Percentiles rank a stretch among this genome's conserved stretches.
Evolutionary conservation across 805 yeast genomes (phyloP).

Genomic region (Saturnispora zaruensis): DNA sequence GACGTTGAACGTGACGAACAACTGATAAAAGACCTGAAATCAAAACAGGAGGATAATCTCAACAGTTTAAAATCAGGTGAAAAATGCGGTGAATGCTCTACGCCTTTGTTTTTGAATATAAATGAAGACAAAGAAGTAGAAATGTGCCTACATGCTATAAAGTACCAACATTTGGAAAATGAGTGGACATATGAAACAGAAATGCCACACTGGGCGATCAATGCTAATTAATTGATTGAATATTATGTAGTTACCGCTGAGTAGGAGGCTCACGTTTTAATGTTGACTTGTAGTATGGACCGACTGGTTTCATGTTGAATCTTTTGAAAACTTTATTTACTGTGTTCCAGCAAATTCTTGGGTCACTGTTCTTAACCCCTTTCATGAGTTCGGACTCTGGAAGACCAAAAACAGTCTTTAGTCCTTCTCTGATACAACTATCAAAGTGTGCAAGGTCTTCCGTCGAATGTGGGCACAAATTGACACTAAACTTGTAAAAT

Average conservation of each 20-base stretch:
- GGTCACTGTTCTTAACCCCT: slow-evolving; percentile 10
- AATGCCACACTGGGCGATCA: slow-evolving; percentile 41
- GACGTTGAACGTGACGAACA: background rate
- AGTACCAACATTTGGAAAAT: slow-evolving; percentile 27
- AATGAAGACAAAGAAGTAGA: slow-evolving; percentile 25
- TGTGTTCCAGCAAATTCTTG: slow-evolving; percentile 17
- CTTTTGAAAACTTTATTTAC: slow-evolving; percentile 10
- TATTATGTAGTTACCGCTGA: background rate
- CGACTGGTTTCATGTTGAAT: slow-evolving; percentile 2
- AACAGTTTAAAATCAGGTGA: slow-evolving; percentile 9
- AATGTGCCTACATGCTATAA: slow-evolving; percentile 42
- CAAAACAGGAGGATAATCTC: slow-evolving; percentile 1
- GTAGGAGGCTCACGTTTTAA: background rate
- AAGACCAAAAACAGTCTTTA: slow-evolving; percentile 14
- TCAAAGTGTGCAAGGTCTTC: slow-evolving; percentile 14
- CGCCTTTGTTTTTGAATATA: slow-evolving; percentile 26
- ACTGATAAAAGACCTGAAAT: background rate
- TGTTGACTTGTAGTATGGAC: background rate
- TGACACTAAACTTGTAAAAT: slow-evolving; percentile 17
- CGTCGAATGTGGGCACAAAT: slow-evolving; percentile 11
- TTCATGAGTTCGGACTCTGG: slow-evolving; percentile 5
- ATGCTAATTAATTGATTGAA: background rate
- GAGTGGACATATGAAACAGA: slow-evolving; percentile 34
- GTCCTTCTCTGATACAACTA: slow-evolving; percentile 12
- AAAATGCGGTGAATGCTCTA: slow-evolving; percentile 31